Evolutionary conservation across 164 flowering plant species (phyloP), one percentile per base, ranked within the genome.

Genomic region (Platanus orientalis): DNA sequence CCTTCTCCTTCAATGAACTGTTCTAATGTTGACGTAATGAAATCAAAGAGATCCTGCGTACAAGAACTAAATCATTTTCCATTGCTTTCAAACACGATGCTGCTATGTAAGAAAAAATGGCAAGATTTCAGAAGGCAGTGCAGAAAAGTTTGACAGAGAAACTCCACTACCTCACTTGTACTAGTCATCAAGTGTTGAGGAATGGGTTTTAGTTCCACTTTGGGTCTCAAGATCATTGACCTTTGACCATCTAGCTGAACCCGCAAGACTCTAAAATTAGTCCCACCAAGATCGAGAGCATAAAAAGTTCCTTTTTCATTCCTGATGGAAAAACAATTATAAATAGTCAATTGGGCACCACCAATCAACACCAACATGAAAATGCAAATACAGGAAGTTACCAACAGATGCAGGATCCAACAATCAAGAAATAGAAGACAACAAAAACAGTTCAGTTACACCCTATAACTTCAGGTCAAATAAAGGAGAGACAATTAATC

Each of bases 201-300:
- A 72, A 94, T 83, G 52, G 82, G 78, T 64, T 78, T 83, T 28
- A 75, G 61, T 40, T 94, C 85, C 28, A 87, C 83, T 64, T 88
- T 79, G 40, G 66, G 76, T 26, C 64, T 69, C 58, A 81, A 29
- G 25, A 76, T 79, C 29, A 74, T 66, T 40, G 88, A 84, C 44
- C 75, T 78, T 70, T 69, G 64, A 67, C 89, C 96, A 48, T 85
- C 88, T 58, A 91, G 81, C 63, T 81, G 82, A 71, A 89, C 84
- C 71, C 93, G 79, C 73, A 94, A 71, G 26, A 94, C 86, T 82
- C 98, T 86, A 68, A 89, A 89, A 79, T 94, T 77, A 17, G 96
- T 91, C 28, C 95, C 95, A 51, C 96, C 98, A 64, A 94, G 83
- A 80, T 87, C 86, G 24, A 90, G 81, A 0, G 93, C 91, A 81